Conservation (phyloP, 805 yeast genomes). For the Kodamaea kaohsiungensis region DNA sequence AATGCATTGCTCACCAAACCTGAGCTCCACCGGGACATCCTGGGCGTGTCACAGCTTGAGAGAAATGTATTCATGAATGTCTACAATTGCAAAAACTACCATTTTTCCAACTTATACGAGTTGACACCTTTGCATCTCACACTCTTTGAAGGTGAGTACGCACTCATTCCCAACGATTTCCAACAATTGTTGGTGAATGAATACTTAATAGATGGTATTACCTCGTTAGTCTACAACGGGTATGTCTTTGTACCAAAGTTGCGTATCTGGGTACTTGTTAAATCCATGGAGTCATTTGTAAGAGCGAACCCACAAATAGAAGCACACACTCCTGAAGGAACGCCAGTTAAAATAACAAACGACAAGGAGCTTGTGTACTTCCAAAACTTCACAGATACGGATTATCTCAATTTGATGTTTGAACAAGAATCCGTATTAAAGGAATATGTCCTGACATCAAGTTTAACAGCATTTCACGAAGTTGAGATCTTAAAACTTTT, state of each 20-base stretch:
- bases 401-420: constrained; percentile 26
- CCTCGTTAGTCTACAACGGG: constrained; percentile 30
- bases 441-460: constrained; percentile 29
- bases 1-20: background rate
- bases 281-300: background rate
- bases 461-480: constrained; percentile 36
- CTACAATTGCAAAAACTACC: constrained; percentile 42
- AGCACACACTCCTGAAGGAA: background rate
- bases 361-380: constrained; percentile 2
- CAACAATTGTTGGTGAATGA: constrained; percentile 29
- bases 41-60: constrained; percentile 14
- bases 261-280: constrained; percentile 51
- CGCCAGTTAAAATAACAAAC: background rate
- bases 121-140: constrained; percentile 35
- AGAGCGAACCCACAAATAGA: background rate
- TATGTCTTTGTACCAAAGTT: constrained; percentile 53
- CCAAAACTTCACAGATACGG: constrained; percentile 18
- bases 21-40: constrained; percentile 3
- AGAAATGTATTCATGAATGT: constrained; percentile 28
- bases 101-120: constrained; percentile 31
- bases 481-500: constrained; percentile 22
- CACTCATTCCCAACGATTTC: constrained; percentile 36
- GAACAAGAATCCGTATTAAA: constrained; percentile 26
- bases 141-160: constrained; percentile 35
- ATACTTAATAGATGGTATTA: constrained; percentile 19